Evolutionary conservation across 495 filamentous ascomycete genomes (phyloP).

Genomic region (Hypoxylon trugodes): DNA sequence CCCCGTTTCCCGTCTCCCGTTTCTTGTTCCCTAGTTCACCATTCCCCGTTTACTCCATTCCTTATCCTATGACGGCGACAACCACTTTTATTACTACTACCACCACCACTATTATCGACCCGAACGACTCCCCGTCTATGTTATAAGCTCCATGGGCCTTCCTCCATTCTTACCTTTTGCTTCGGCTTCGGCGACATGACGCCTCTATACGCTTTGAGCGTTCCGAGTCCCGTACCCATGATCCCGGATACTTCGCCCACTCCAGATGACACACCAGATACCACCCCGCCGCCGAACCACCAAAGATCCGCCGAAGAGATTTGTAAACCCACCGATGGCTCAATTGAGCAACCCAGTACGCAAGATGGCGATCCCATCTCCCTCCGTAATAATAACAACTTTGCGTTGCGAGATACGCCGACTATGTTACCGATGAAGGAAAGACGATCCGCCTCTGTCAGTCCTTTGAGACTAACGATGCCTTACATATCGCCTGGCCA

Average conservation of each 20-base stretch:
- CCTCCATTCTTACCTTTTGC: conserved; percentile 26
- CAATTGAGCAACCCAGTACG: conserved; percentile 14
- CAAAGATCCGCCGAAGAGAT: conserved; percentile 21
- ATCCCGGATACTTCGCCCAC: conserved; percentile 22
- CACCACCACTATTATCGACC: no score
- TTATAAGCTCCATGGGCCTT: conserved; percentile 32
- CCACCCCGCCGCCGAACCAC: conserved; percentile 15
- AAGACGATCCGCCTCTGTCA: conserved; percentile 40
- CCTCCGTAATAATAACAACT: conserved; percentile 1
- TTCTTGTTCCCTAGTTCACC: no score
- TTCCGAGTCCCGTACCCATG: conserved; percentile 25
- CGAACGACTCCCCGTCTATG: conserved; percentile 13
- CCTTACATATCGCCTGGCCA: conserved; percentile 51
- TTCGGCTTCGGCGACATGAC: conserved; percentile 41
- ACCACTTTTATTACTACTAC: no score
- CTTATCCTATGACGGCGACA: no score
- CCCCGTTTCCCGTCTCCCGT: no score
- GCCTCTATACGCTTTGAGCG: conserved; percentile 23
- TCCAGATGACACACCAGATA: conserved; percentile 20
- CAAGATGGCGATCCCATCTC: conserved; percentile 23
- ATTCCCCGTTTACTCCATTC: no score
- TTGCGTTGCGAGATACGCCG: conserved; percentile 22
- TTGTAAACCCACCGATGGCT: background rate
- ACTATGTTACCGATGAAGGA: conserved; percentile 26
- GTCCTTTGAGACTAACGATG: conserved; percentile 50